A percentile compares a stretch with the other conserved stretches of the same genome.
phyloP scores from a whole-genome alignment of 352 stramenopile genomes.

The Phytophthora niederhauseri region DNA sequence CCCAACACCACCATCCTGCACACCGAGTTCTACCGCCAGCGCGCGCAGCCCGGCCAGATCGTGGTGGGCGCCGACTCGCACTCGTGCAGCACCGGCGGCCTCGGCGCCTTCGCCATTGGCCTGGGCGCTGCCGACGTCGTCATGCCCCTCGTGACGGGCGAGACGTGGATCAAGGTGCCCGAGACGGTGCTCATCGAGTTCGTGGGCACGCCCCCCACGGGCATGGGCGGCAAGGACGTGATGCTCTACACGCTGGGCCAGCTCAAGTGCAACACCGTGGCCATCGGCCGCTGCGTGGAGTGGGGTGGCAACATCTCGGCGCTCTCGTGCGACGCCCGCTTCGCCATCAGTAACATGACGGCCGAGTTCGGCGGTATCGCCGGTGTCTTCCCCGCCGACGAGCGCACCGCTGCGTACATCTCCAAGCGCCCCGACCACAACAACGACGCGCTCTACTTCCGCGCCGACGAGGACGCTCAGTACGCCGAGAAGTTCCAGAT shows the following conservation, averaged over 20 bases:
- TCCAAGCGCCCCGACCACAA: constrained; percentile 79
- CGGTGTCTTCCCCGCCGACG: constrained; percentile 82
- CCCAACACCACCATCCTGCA: constrained; percentile 89
- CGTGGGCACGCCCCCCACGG: constrained; percentile 62
- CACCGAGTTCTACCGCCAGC: constrained; percentile 89
- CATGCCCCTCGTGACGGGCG: constrained; percentile 84
- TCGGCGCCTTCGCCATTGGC: constrained; percentile 82
- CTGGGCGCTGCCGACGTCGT: constrained; percentile 81
- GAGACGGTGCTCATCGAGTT: constrained; percentile 90
- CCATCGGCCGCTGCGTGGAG: constrained; percentile 77
- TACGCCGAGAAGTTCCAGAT: constrained; percentile 85
- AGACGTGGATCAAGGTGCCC: constrained; percentile 90
- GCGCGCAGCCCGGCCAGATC: constrained; percentile 83
- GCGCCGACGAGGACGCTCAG: constrained; percentile 69
- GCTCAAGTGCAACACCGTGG: constrained; percentile 89
- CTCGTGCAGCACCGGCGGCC: constrained; percentile 75
- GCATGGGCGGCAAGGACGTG: constrained; percentile 87
- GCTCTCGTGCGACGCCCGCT: constrained; percentile 82
- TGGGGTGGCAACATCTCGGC: constrained; percentile 82
- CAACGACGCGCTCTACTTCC: constrained; percentile 82
- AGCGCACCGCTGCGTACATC: constrained; percentile 81
- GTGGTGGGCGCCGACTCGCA: constrained; percentile 85
- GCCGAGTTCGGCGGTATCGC: constrained; percentile 88
- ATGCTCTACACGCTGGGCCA: constrained; percentile 87
- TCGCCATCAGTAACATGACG: constrained; percentile 89